Evolutionary conservation across 257 asterid genomes (phyloP).

Genomic region (Eustoma russellianum): DNA sequence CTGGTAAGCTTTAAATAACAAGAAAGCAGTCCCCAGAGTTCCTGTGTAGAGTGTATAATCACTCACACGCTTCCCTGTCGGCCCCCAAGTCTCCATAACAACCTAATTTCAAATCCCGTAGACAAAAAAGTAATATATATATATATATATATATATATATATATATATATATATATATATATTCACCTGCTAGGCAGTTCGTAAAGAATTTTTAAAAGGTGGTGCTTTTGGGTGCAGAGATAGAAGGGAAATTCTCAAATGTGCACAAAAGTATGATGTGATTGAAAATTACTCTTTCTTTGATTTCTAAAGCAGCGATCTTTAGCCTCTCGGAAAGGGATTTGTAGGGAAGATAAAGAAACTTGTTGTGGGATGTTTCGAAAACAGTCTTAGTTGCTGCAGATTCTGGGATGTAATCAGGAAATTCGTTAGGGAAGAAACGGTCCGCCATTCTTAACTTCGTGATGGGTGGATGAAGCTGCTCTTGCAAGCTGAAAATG

Average conservation of each 20-base stretch:
- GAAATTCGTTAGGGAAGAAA: conserved; percentile 59
- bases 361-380: conserved; percentile 18
- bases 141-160: no score
- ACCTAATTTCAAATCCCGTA: conserved; percentile 31
- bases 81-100: conserved; percentile 65
- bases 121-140: no score
- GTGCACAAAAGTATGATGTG: neutral
- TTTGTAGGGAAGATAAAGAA: conserved; percentile 48
- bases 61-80: conserved; percentile 37
- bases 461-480: no score
- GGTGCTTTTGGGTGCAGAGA: neutral
- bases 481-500: no score
- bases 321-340: conserved; percentile 33
- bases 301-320: conserved; percentile 48
- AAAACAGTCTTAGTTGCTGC: conserved; percentile 17
- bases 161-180: neutral
- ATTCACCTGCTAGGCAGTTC: neutral
- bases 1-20: conserved; percentile 70
- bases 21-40: conserved; percentile 69
- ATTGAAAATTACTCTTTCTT: conserved; percentile 30
- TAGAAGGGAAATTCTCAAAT: neutral
- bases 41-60: conserved; percentile 71
- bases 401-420: conserved; percentile 40
- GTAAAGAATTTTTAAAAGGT: no score
- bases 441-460: conserved; percentile 48